These are phyloP conservation scores for Wickerhamomyces xylosicus DNA, from an alignment of 805 yeast species.

Conservation along the genomic window DNA sequence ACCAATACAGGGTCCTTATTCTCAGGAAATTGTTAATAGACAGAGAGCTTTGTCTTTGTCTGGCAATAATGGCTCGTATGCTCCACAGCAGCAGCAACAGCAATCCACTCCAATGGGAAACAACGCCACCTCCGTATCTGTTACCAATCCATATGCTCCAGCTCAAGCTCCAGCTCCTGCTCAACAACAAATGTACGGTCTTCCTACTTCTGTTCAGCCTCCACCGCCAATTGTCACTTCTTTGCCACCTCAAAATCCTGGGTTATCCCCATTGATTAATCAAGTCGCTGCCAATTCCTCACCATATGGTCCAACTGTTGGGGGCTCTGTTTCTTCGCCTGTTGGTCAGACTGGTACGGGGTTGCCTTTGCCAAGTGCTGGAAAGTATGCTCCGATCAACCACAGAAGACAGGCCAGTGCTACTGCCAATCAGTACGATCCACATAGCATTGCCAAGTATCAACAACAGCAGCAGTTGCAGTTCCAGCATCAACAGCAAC, in stretches of 20 bases:
- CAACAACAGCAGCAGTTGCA: constrained; percentile 4
- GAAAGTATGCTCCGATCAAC: constrained; percentile 30
- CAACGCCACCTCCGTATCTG: background rate
- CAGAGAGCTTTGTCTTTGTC: background rate
- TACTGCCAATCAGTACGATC: constrained; percentile 20
- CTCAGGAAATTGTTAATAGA: background rate
- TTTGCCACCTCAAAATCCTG: constrained; percentile 2
- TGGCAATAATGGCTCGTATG: background rate
- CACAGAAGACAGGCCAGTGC: constrained; percentile 20
- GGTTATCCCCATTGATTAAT: constrained; percentile 4
- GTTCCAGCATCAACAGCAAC: too few species aligned
- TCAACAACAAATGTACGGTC: too few species aligned
- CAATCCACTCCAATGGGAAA: background rate
- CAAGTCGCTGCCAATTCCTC: constrained; percentile 1
- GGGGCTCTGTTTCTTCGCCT: constrained; percentile 8
- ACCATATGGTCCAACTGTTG: constrained; percentile 1
- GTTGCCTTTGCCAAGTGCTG: constrained; percentile 13
- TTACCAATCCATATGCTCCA: constrained; percentile 4
- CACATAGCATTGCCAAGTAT: constrained; percentile 13
- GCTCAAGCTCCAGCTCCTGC: background rate
- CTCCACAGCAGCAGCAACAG: constrained; percentile 1
- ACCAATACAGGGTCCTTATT: background rate
- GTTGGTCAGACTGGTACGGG: constrained; percentile 9
- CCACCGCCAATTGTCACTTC: too few species aligned
- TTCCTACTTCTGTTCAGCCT: too few species aligned